These are phyloP conservation scores for Ophiostoma tasmaniense DNA, from an alignment of 2,329 filamentous ascomycete species.

Conservation along the genomic window DNA sequence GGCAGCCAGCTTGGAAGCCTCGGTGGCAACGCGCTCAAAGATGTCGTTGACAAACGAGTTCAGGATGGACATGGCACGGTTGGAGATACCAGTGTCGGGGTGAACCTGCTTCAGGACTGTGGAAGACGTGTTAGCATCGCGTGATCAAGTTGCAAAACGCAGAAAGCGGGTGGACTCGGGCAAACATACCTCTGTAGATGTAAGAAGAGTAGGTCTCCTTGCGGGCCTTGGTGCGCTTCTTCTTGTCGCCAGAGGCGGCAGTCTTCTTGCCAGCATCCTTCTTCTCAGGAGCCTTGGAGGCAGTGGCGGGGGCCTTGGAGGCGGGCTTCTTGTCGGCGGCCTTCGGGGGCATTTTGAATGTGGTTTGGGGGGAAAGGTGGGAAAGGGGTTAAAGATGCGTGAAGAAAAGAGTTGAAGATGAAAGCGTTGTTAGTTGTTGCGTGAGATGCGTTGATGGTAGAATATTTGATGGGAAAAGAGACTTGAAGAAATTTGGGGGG, in stretches of 20 bases:
- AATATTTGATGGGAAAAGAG: slow-evolving; percentile 33
- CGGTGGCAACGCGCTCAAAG: slow-evolving; percentile 97
- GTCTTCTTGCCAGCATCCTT: slow-evolving; percentile 99
- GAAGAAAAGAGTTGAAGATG: slow-evolving; percentile 17
- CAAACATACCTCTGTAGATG: slow-evolving; percentile 94
- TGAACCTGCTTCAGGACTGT: slow-evolving; percentile 99
- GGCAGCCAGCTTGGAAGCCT: slow-evolving; percentile 96
- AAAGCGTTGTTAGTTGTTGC: slow-evolving; percentile 17
- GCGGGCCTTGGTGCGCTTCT: slow-evolving; percentile 99
- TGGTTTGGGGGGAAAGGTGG: slow-evolving; percentile 13
- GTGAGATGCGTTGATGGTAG: slow-evolving; percentile 21
- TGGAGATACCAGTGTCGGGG: slow-evolving; percentile 99
- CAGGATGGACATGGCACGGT: slow-evolving; percentile 98
- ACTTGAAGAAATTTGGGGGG: slow-evolving; percentile 39
- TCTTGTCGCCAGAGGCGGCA: slow-evolving; percentile 92
- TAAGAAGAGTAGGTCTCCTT: slow-evolving; percentile 99
- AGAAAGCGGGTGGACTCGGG: not conserved
- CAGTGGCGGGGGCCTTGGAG: slow-evolving; percentile 82
- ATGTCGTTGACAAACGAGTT: slow-evolving; percentile 99
- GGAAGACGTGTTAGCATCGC: slow-evolving; percentile 13
- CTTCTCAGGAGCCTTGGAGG: slow-evolving; percentile 72
- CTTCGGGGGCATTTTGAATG: slow-evolving; percentile 86
- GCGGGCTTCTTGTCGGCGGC: slow-evolving; percentile 98
- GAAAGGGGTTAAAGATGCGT: slow-evolving; percentile 20
- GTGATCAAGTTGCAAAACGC: not conserved